Evolutionary conservation across 306 rosid genomes (phyloP).

Genomic region (Prunus padus): DNA sequence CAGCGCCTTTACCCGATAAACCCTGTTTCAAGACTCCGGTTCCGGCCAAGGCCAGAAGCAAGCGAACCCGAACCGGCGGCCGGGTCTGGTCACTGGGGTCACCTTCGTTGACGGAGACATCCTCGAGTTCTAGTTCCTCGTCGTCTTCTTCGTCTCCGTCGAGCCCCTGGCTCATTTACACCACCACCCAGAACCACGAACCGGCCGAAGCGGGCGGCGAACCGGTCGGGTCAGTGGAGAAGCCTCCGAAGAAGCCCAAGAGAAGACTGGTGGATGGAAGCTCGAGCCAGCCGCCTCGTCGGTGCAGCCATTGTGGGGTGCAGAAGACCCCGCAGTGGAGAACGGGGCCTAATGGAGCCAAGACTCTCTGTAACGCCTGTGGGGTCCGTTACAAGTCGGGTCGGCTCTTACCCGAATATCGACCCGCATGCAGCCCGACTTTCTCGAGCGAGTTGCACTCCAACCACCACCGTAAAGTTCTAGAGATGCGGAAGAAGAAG

Average conservation of each 20-base stretch:
- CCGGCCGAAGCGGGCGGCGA: constrained; percentile 16
- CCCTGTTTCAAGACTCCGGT: constrained; percentile 63
- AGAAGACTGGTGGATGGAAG: constrained; percentile 21
- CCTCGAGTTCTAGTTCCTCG: constrained; percentile 63
- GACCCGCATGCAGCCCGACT: constrained; percentile 98
- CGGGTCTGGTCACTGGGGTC: constrained; percentile 78
- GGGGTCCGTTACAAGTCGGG: constrained; percentile 95
- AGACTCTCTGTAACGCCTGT: constrained; percentile 84
- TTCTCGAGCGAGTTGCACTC: constrained; percentile 82
- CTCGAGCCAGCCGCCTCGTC: constrained; percentile 45
- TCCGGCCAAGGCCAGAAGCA: constrained; percentile 81
- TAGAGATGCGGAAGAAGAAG: constrained; percentile 93
- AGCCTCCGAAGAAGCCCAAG: constrained; percentile 40
- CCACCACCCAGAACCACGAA: constrained; percentile 23
- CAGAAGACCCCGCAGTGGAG: constrained; percentile 99
- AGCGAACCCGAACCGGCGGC: constrained; percentile 58
- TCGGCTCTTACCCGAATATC: constrained; percentile 80
- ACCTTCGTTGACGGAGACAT: constrained; percentile 53
- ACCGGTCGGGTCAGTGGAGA: constrained; percentile 23
- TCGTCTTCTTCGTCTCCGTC: constrained; percentile 57
- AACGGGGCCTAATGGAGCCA: constrained; percentile 85
- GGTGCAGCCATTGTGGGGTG: constrained; percentile 95
- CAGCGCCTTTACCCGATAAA: constrained; percentile 12
- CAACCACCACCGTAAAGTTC: constrained; percentile 93
- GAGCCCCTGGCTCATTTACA: constrained; percentile 41